Evolutionary conservation across 2,329 filamentous ascomycete genomes (phyloP), one percentile per base, ranked within the genome.

Genomic region (Elsinoe necatrix): DNA sequence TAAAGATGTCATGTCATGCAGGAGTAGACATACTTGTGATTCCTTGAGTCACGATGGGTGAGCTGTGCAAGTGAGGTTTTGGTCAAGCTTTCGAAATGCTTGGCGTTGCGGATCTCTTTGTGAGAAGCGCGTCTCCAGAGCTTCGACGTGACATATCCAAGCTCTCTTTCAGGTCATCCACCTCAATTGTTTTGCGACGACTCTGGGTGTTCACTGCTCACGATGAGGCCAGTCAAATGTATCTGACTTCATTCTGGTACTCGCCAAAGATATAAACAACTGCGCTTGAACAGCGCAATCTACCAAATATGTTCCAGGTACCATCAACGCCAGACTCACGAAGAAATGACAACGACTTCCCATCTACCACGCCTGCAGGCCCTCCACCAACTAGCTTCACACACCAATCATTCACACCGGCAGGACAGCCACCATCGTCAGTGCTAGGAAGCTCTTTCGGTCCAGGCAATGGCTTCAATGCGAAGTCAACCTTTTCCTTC

Each of bases 281-380:
- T 14, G 14, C 34, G 34, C 34, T 37, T 23, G 25, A 7, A 23
- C 16, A 25, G 48, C 48, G 48, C 48, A 35, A n/a, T 42, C 8
- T n/a, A 18, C 4, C 4, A 23, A 50, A n/a, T 3, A 61, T 59
- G 59, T 61, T 61, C 56, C 47, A 50, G 29, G 57, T 61, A 35
- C 59, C 59, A 8, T 55, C 56, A 23, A 61, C 59, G 27, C 59
- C 59, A 21, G 56, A 58, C 48, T 59, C 59, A 23, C 51, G 59
- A 54, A 43, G 34, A 12, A 35, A 29, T 27, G 54, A 58, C 41
- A 50, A 55, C 37, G 55, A 58, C 20, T 52, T 56, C 27, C 66
- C 67, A 11, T 71, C 69, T 7, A 72, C 69, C 12, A 72, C 69
- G 20, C 69, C 69, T 16, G 64, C 67, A 31, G 67, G 65, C 4